Evolutionary conservation across 73 alveolate species (phyloP).

Genomic region (Paramecium tetraurelia): DNA sequence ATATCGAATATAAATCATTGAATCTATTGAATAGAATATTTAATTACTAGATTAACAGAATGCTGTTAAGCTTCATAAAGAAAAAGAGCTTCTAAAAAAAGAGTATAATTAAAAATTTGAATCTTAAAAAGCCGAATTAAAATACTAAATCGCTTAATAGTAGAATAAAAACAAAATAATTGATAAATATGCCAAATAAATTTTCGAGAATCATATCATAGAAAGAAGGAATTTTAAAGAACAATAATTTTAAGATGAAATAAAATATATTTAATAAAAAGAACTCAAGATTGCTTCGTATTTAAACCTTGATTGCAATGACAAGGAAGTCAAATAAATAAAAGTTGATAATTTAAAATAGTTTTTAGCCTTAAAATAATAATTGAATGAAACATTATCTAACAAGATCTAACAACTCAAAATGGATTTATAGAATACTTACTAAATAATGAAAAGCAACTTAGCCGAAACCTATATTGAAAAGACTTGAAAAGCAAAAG

Average conservation of each 20-base stretch:
- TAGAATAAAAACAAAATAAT: no score
- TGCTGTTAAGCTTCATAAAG: not conserved
- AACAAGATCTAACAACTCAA: no score
- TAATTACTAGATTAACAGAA: not conserved
- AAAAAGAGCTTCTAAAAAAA: not conserved
- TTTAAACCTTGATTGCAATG: not conserved
- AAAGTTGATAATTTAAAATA: not conserved
- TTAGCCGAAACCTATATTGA: not conserved
- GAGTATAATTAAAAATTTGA: not conserved
- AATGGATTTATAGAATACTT: not conserved
- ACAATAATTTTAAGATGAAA: not conserved
- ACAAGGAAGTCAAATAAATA: not conserved
- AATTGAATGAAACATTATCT: not conserved
- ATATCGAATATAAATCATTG: not conserved
- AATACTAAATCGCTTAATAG: not conserved
- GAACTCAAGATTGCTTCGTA: not conserved
- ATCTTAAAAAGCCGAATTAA: not conserved
- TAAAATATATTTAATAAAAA: no score
- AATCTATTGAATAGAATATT: not conserved
- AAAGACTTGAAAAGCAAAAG: not conserved
- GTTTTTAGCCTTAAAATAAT: not conserved
- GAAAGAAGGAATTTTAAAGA: not conserved
- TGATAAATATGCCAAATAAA: not conserved
- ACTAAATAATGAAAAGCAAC: not conserved
- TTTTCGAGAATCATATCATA: not conserved